Base-by-base conservation (phyloP, 2,329 filamentous ascomycete species). In the Xylariaceae sp. region DNA sequence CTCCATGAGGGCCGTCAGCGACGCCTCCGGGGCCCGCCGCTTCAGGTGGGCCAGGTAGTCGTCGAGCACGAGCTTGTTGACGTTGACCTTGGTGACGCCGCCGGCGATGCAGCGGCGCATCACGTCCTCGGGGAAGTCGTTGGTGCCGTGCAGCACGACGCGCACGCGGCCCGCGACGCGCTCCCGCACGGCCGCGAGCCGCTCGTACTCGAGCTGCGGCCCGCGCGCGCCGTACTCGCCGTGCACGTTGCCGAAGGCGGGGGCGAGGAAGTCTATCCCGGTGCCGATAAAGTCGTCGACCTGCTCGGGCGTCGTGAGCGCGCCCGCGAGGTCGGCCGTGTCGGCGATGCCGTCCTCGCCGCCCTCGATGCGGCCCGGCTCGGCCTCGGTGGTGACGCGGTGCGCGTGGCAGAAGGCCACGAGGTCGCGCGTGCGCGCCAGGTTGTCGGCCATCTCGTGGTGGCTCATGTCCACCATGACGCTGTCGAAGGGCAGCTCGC, bases 401-500 rank as follows among this genome's bases (percentile, higher is more conserved):
- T 68, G 63, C 40, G 60, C 70, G 50, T 81, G 70, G 49, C 78
- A 79, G 47, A 77, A 73, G n/a, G 57, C 58, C 3, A 77, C 75
- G 31, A 83, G 58, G 38, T 79, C 72, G 32, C 64, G 65, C 12
- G 77, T 83, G 51, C 70, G 65, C 4, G 65, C 61, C 23, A 87
- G 61, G 50, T 86, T 86, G 59, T 84, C 79, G 34, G 70, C 77
- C 46, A 77, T 77, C 45, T 82, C 78, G 50, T 81, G 76, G 52
- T 85, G 80, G 37, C 68, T 75, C 80, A 86, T 86, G 57, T 86
- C 82, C 0, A 85, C 75, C 80, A 86, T 85, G 52, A 86, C 83
- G 33, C 66, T 72, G 53, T 85, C 81, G 43, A 85, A 84, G 0
- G 65, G 66, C 23, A 75, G 60, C 2, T 64, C 60, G 38, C 70